Base-by-base conservation (phyloP, 1,284 basidiomycete genomes). In the Moesziomyces sp. region DNA sequence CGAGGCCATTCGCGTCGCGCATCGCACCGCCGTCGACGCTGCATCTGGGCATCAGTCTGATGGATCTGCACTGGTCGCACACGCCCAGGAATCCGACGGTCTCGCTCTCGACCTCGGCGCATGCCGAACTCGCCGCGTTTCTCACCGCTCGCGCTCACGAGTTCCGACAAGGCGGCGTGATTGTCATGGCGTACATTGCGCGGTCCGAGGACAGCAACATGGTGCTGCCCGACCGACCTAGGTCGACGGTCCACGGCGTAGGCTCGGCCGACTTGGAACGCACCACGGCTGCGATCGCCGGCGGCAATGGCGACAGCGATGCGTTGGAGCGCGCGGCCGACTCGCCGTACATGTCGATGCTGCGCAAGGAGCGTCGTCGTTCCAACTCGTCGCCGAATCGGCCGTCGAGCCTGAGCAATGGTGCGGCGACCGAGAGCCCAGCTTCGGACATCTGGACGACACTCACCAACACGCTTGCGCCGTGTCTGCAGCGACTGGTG, bases 61-160 rank as follows among this genome's bases (percentile, higher is more conserved):
- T 86, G 85, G 80, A 83, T 46, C 57, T 86, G 64, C 85, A 86
- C 54, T 85, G 84, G 84, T 77, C 79, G 18, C 80, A 82, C 46
- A 84, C 81, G 8, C 80, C 82, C 9, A 58, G 72, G 21, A 81
- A 80, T 58, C 67, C 73, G 13, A 74, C 76, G 4, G 68, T 81
- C 0, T 77, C 80, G 0, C 63, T 81, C 5, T 81, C 83, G 8
- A 83, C 82, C 1, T 77, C 82, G 42, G 84, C 85, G 4, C 84
- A 86, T 55, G 83, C 81, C 49, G 85, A 85, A 57, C 66, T 86
- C 16, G 77, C 80, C 45, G 76, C 80, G 1, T 85, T 85, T 73
- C 68, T 86, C 34, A 71, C 72, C 3, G 81, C 84, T 0, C 78
- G 85, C 35, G 83, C 85, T 19, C 77, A 77, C 66, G 85, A 86